Evolutionary conservation across 257 asterid genomes (phyloP), one percentile per base, ranked within the genome.

Genomic region (Solanum medicagineum): DNA sequence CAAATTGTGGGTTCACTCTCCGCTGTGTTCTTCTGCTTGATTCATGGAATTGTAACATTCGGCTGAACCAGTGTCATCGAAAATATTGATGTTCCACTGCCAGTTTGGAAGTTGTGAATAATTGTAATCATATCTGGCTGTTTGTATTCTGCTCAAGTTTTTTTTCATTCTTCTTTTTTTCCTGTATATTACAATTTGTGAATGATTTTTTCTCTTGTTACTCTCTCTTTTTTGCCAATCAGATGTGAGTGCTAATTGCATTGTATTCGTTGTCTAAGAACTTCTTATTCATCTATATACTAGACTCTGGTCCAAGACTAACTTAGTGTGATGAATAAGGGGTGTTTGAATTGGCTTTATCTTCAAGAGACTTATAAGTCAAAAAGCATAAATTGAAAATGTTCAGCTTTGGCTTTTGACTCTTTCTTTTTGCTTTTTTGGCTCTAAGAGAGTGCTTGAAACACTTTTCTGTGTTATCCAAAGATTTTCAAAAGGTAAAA

Each of bases 1-100:
- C 74, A 83, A 51, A 83, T 77, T 70, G 80, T 47, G 77, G 86
- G 80, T 44, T 74, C 79, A 84, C 63, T 88, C 32, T 85, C 90
- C 81, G 82, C 84, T 51, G 88, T 51, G 63, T 53, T 56, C n/a
- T 86, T 69, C 71, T 7, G 68, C 63, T 83, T 81, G 5, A 68
- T 83, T 77, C 81, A 65, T 77, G 45, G 73, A 80, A 63, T 62
- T 81, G 77, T n/a, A 4, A 26, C 44, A 0, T 44, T 71, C 53
- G 9, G 88, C 68, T 10, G 83, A 75, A 60, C 71, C 81, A 36
- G 63, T 65, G 86, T 73, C 59, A 11, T 49, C 5, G 56, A 42
- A 54, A 56, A 15, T 44, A 62, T 51, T 22, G 81, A 49, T 26
- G n/a, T 86, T 63, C 59, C 83, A 9, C 65, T 79, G 65, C 65